Conservation (phyloP, 2,329 filamentous ascomycete genomes). For the Sporothrix sp. region DNA sequence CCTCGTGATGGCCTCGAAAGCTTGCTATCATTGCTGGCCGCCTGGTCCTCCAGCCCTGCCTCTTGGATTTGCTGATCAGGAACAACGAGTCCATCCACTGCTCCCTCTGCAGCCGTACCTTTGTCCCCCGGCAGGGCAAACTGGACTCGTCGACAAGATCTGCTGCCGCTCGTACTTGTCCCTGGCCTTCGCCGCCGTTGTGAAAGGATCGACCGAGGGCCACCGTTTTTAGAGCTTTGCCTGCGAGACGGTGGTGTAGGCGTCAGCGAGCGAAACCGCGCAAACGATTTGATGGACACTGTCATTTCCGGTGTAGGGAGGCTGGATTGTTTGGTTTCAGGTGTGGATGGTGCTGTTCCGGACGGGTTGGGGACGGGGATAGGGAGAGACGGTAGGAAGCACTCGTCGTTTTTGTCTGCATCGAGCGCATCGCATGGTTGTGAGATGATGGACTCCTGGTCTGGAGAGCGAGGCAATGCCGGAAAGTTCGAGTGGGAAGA, state of each 20-base stretch:
- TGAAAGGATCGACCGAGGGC: slow-evolving; percentile 10
- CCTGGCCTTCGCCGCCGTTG: slow-evolving; percentile 15
- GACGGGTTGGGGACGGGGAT: not conserved
- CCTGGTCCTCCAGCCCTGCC: no score
- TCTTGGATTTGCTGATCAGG: no score
- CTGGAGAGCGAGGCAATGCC: slow-evolving; percentile 10
- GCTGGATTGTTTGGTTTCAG: slow-evolving; percentile 22
- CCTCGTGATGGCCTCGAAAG: not conserved
- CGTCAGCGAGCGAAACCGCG: slow-evolving; percentile 42
- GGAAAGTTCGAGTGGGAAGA: not conserved
- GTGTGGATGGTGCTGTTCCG: slow-evolving; percentile 21
- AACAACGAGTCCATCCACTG: slow-evolving; percentile 13
- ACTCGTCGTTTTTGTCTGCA: not conserved
- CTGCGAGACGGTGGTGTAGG: slow-evolving; percentile 27
- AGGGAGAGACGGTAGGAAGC: not conserved
- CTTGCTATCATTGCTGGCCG: no score
- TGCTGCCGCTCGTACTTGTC: not conserved
- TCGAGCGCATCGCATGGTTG: not conserved
- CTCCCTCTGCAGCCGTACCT: no score
- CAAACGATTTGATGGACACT: slow-evolving; percentile 42
- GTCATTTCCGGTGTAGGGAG: slow-evolving; percentile 37
- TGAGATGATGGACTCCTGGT: not conserved
- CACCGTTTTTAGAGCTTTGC: not conserved
- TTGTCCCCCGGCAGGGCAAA: slow-evolving; percentile 22
- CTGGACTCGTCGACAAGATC: slow-evolving; percentile 23